Conservation (phyloP, 148 eudicot species). For the Cornus controversa region DNA sequence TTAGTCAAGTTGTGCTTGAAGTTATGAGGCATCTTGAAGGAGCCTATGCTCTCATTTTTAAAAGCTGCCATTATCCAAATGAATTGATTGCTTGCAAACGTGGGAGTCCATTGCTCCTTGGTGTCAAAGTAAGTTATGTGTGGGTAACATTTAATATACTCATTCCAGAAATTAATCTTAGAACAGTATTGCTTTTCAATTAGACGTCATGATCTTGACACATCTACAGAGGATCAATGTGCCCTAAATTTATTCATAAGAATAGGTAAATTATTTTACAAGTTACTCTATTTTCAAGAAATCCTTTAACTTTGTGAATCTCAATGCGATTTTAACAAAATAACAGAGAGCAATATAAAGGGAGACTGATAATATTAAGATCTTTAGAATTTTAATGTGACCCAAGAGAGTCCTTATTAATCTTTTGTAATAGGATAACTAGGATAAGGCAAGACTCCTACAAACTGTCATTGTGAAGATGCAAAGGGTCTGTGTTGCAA, state of each 20-base stretch:
- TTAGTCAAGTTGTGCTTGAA: conserved; percentile 92
- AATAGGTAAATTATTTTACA: not conserved
- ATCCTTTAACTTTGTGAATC: not conserved
- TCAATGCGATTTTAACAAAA: not conserved
- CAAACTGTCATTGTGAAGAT: not conserved
- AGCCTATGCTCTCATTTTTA: conserved; percentile 97
- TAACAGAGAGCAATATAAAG: too few relatives aligned
- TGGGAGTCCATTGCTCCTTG: conserved; percentile 97
- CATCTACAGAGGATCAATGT: not conserved
- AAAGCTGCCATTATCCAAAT: conserved; percentile 93
- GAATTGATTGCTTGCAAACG: conserved; percentile 98
- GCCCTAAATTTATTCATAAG: not conserved
- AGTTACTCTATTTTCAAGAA: not conserved
- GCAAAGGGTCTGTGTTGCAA: not conserved
- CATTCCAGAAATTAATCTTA: not conserved
- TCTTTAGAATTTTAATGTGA: too few relatives aligned
- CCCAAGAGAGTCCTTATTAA: not conserved
- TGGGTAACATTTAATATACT: not conserved
- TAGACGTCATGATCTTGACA: not conserved
- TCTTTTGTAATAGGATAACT: too few relatives aligned
- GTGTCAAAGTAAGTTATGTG: conserved; percentile 71
- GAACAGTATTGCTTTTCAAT: not conserved
- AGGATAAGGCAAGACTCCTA: not conserved
- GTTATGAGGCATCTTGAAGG: conserved; percentile 99
- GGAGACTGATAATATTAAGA: too few relatives aligned